Evolutionary conservation across 148 eudicot species (phyloP).

Genomic region (Silene uniflora): DNA sequence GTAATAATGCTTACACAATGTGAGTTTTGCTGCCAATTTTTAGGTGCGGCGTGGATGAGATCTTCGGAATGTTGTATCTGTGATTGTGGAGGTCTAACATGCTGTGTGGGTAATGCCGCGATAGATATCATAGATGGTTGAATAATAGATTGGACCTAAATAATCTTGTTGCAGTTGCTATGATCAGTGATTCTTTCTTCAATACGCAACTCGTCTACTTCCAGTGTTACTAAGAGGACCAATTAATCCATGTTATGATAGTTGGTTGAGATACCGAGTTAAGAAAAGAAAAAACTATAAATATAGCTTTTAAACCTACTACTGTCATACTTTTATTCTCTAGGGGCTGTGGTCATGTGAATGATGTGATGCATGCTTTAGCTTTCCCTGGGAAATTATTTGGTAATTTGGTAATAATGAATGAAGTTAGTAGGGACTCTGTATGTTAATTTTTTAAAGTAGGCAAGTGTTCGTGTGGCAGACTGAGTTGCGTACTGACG

Average conservation of each 20-base stretch:
- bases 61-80: neutral
- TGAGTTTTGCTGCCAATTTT: neutral
- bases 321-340: neutral
- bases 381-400: neutral
- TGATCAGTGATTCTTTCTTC: neutral
- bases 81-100: conserved; percentile 1
- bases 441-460: neutral
- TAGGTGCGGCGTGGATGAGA: neutral
- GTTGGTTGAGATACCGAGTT: neutral
- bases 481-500: too few species aligned
- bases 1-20: conserved; percentile 30
- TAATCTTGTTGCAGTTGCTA: conserved; percentile 6
- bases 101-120: neutral
- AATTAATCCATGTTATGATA: neutral
- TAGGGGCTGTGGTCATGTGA: conserved; percentile 1
- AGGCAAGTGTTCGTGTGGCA: neutral
- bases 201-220: neutral
- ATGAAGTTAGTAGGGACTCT: neutral
- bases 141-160: neutral
- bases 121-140: neutral
- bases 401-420: neutral
- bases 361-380: neutral
- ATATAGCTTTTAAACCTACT: neutral
- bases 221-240: neutral
- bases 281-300: neutral